Base-by-base conservation (phyloP, 306 rosid genomes). In the Rosa chinensis region DNA sequence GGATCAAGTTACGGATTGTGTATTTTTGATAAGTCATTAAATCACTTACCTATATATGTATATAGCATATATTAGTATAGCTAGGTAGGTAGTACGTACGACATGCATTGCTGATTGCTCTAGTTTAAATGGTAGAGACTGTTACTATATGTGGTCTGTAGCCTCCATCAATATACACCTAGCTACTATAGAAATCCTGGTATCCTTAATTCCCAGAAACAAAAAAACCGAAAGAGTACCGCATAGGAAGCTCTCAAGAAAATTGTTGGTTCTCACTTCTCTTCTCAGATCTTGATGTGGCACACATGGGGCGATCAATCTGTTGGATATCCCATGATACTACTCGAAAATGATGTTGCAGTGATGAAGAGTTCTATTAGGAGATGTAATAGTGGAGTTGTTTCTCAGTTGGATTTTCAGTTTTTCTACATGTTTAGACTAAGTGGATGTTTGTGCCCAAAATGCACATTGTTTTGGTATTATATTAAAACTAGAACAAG, bases 231-330 rank as follows among this genome's bases (percentile, higher is more conserved):
- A 32, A 32, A 32, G 37, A 32, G 37, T 32, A 32, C 37, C 37
- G 2, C 37, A 77, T 62, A 35, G 28, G 75, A 37, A 47, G 63
- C 81, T 58, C 68, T 43, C 73, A 52, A 48, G 74, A 25, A 61
- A 59, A 23, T 43, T 53, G 45, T 59, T 45, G n/a, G 50, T 64
- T 18, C 50, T n/a, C 64, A 28, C 44, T 28, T 14, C 44, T 5
- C 44, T 28, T 14, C 44, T 5, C 17, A 64, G 72, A 76, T 71
- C 64, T 70, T 75, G 77, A 63, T 71, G 13, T 37, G 66, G 62
- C 70, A 63, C 63, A 10, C 66, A 28, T 28, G 20, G 63, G 80
- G 49, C 45, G 80, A 55, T 20, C 40, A 43, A 73, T 43, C 43
- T 32, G 11, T 43, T 56, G 52, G 44, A 58, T 58, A 64, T 35